Evolutionary conservation across 805 yeast species (phyloP), one percentile per base, ranked within the genome.

Genomic region (Nadsonia fulvescens): DNA sequence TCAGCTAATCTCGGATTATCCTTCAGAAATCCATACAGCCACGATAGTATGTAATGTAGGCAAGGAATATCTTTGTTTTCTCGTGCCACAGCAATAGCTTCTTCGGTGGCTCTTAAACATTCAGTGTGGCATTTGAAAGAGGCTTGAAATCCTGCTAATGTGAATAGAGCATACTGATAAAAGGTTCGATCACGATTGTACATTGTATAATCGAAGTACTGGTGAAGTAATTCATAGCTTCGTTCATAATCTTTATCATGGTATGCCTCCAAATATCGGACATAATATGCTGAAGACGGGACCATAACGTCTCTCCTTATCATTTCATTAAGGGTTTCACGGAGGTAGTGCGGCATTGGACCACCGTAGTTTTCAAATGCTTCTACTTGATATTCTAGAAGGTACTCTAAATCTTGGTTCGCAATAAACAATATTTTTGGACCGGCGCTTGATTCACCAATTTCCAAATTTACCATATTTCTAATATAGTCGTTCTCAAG

Each of bases 21-120:
- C 32, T 66, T 67, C 40, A 78, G 57, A 37, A 74, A 77, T 34
- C 71, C 64, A 36, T 70, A 68, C 1, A 79, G 53, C 44, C 44
- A 40, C 5, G 44, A 38, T 14, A 81, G 52, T 9, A 81, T 60
- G 37, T 70, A 70, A 14, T 77, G 73, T 21, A 81, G 56, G 14
- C 91, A 77, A 8, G 61, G 56, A 29, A 66, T 58, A 45, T 83
- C 93, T 34, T 70, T 70, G 38, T 74, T 72, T 39, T 82, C 93
- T 37, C 94, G 55, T 0, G 94, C 94, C 3, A 82, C 81, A 5
- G 75, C 58, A 3, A 81, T 74, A 0, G 94, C 89, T 44, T 82
- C 94, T 34, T 75, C 79, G 6, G 81, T 75, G 1, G 92, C 73
- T 35, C 72, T 60, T 8, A 79, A 44, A 0, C 93, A 92, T 32